phyloP scores from a whole-genome alignment of 202 grass and related monocot species.

The Hordeum pubiflorum region DNA sequence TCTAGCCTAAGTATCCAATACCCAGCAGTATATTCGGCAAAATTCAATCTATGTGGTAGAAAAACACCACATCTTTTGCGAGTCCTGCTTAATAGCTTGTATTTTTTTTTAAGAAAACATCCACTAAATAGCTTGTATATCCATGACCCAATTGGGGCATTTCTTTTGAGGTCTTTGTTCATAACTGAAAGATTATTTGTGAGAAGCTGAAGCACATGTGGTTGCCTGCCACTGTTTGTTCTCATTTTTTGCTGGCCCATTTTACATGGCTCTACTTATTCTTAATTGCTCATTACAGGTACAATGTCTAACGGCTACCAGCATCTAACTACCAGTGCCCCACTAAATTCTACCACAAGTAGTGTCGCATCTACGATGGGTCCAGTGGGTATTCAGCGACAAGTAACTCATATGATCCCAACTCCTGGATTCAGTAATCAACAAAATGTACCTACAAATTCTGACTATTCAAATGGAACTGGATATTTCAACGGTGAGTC shows the following conservation, averaged over 20 bases:
- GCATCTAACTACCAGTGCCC: constrained; percentile 43
- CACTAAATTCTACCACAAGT: constrained; percentile 55
- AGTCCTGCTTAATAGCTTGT: neutral
- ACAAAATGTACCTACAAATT: constrained; percentile 47
- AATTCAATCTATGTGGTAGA: neutral
- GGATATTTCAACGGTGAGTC: constrained; percentile 71
- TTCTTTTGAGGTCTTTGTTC: constrained; percentile 9
- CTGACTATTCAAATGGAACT: constrained; percentile 77
- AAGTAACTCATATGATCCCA: constrained; percentile 84
- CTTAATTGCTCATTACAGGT: constrained; percentile 37
- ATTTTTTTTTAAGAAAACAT: neutral
- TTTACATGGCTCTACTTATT: constrained; percentile 21
- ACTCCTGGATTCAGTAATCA: constrained; percentile 87
- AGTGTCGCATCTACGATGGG: constrained; percentile 41
- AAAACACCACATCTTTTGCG: neutral
- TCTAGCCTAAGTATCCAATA: constrained; percentile 17
- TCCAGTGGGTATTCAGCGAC: constrained; percentile 52
- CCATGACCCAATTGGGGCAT: neutral
- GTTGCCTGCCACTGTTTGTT: neutral
- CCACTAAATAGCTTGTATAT: neutral
- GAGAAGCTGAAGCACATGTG: constrained; percentile 15
- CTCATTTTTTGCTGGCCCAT: neutral
- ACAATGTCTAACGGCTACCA: constrained; percentile 70
- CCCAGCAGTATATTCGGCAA: neutral
- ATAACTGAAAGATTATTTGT: constrained; percentile 2